phyloP scores from a whole-genome alignment of 2,329 filamentous ascomycete species.

The Apiospora malaysiana region DNA sequence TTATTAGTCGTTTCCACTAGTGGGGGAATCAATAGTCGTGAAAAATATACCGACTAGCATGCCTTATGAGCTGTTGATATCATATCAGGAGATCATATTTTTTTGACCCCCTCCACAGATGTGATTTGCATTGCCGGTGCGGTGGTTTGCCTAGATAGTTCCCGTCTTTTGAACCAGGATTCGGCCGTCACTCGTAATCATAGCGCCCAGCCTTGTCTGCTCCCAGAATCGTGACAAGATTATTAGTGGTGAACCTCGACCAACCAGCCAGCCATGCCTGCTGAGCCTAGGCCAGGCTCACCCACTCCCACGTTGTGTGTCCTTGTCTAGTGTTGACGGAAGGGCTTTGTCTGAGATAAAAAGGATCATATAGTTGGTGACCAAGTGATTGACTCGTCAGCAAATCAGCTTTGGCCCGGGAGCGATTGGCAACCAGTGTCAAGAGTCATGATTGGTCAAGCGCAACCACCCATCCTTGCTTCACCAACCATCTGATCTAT shows the following conservation, averaged over 20 bases:
- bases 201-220: background rate
- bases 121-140: slow-evolving; percentile 16
- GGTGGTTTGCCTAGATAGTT: slow-evolving; percentile 1
- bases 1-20: slow-evolving; percentile 10
- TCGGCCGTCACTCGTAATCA: background rate
- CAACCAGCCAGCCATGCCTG: background rate
- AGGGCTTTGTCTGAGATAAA: background rate
- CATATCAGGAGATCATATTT: slow-evolving; percentile 20
- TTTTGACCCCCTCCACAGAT: slow-evolving; percentile 13
- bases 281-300: background rate
- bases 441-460: slow-evolving; percentile 12
- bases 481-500: slow-evolving; percentile 2
- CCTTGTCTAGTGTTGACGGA: background rate
- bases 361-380: background rate
- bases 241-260: background rate
- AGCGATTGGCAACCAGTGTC: background rate
- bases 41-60: background rate
- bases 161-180: slow-evolving; percentile 12
- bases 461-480: background rate
- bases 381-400: background rate
- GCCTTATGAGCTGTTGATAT: slow-evolving; percentile 10
- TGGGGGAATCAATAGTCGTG: slow-evolving; percentile 12
- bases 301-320: background rate
- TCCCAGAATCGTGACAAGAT: background rate
- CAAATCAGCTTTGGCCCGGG: slow-evolving; percentile 6